A percentile compares a stretch with the other conserved stretches of the same genome.
phyloP scores from a whole-genome alignment of 108 stramenopile genomes.

The Discostella stelligeroides region DNA sequence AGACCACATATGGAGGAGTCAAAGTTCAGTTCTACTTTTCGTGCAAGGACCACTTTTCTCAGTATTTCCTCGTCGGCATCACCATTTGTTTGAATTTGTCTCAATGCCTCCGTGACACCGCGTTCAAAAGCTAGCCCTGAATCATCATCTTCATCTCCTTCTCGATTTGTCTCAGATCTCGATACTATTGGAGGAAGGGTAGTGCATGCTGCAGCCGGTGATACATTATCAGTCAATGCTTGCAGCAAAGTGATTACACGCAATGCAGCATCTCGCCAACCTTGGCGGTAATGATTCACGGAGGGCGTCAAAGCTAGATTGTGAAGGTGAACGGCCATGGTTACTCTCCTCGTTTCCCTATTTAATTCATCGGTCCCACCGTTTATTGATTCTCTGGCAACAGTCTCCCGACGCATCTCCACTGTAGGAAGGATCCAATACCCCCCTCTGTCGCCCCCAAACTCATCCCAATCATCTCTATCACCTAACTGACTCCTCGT shows the following conservation, averaged over 20 bases:
- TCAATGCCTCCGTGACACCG: conserved; percentile 62
- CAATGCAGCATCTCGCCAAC: conserved; percentile 48
- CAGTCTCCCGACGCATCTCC: conserved; percentile 56
- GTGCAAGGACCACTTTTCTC: conserved; percentile 75
- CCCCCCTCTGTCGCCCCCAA: conserved; percentile 59
- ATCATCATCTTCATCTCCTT: conserved; percentile 24
- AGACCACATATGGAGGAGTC: conserved; percentile 55
- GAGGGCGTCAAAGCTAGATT: conserved; percentile 16
- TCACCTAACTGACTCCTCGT: neutral
- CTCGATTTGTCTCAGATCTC: conserved; percentile 48
- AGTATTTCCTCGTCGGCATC: conserved; percentile 24
- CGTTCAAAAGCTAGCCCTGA: conserved; percentile 72
- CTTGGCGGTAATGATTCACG: conserved; percentile 11
- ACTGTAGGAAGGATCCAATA: conserved; percentile 77
- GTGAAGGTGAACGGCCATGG: conserved; percentile 62
- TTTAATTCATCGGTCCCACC: neutral
- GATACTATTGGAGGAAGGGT: conserved; percentile 73
- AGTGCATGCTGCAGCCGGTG: conserved; percentile 57
- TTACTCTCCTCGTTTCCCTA: conserved; percentile 26
- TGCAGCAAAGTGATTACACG: conserved; percentile 41
- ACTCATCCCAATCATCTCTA: conserved; percentile 71
- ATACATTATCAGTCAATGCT: conserved; percentile 51
- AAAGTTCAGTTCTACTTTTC: conserved; percentile 64
- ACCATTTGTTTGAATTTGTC: conserved; percentile 33
- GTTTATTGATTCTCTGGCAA: neutral